Evolutionary conservation across 1,139 yeast genomes (phyloP).

Genomic region (Saccharomyces hybrid): DNA sequence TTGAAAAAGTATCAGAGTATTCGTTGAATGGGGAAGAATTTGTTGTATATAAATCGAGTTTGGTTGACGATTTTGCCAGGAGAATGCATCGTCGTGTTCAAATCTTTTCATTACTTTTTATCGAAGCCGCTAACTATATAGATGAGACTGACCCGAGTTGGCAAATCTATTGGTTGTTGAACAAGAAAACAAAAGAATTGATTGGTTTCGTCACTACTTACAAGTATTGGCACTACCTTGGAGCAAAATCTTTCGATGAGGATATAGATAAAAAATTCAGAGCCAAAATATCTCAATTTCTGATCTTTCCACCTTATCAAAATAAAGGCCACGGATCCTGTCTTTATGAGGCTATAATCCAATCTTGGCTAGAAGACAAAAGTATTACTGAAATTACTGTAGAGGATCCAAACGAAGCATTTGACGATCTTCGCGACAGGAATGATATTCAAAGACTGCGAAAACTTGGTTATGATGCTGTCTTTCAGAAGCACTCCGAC

Average conservation of each 20-base stretch:
- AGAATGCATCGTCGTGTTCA: constrained; percentile 64
- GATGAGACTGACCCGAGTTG: constrained; percentile 70
- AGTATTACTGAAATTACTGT: constrained; percentile 71
- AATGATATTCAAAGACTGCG: constrained; percentile 58
- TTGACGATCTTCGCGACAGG: constrained; percentile 85
- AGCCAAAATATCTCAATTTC: constrained; percentile 80
- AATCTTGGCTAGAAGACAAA: constrained; percentile 47
- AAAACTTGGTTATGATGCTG: constrained; percentile 28
- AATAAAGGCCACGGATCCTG: constrained; percentile 61
- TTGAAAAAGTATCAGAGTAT: constrained; percentile 16
- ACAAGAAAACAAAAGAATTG: constrained; percentile 34
- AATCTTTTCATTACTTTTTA: constrained; percentile 70
- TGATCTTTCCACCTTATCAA: constrained; percentile 76
- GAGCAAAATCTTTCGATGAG: constrained; percentile 48
- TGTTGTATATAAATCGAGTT: constrained; percentile 32
- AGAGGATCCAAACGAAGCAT: constrained; percentile 91
- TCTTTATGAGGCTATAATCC: constrained; percentile 51
- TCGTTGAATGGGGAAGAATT: constrained; percentile 35
- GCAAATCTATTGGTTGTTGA: constrained; percentile 44
- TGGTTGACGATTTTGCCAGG: constrained; percentile 36
- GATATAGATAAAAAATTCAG: constrained; percentile 38
- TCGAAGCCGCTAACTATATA: constrained; percentile 90
- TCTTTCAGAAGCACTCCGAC: constrained; percentile 17
- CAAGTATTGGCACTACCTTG: constrained; percentile 72
- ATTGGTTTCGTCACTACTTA: constrained; percentile 82